Conservation (phyloP, 768 basidiomycete species). For the Leccinum rimulosum region DNA sequence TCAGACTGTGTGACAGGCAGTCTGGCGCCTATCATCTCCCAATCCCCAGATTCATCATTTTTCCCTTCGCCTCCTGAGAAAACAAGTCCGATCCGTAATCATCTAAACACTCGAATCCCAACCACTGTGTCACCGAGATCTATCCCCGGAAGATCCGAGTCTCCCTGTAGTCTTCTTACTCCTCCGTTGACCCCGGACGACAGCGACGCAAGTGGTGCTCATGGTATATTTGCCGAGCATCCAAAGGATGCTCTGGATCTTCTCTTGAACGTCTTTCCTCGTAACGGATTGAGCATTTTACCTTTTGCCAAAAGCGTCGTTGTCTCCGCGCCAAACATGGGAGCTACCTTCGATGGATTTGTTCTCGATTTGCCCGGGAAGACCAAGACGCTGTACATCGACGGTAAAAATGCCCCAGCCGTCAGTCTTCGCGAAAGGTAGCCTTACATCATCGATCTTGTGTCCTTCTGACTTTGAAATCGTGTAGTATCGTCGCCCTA, state of each 20-base stretch:
- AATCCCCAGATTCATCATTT: constrained; percentile 37
- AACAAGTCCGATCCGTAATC: constrained; percentile 18
- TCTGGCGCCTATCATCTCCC: constrained; percentile 63
- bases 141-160: constrained; percentile 41
- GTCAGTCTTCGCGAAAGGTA: constrained; percentile 85
- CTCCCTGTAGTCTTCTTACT: constrained; percentile 50
- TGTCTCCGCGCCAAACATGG: constrained; percentile 67
- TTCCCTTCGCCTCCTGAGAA: constrained; percentile 31
- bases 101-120: constrained; percentile 21
- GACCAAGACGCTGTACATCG: constrained; percentile 78
- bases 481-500: constrained; percentile 74
- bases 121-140: constrained; percentile 38
- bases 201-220: constrained; percentile 42
- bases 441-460: constrained; percentile 12
- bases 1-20: constrained; percentile 93
- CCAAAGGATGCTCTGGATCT: constrained; percentile 70
- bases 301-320: constrained; percentile 74
- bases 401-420: constrained; percentile 76
- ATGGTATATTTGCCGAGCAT: constrained; percentile 44
- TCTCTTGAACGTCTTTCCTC: constrained; percentile 76
- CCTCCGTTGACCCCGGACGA: constrained; percentile 81
- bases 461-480: background rate
- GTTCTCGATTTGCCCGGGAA: constrained; percentile 71
- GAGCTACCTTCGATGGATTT: constrained; percentile 71
- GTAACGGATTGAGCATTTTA: constrained; percentile 61